phyloP scores from a whole-genome alignment of 2,329 filamentous ascomycete genomes.

The Calonectria pseudoturangicola region DNA sequence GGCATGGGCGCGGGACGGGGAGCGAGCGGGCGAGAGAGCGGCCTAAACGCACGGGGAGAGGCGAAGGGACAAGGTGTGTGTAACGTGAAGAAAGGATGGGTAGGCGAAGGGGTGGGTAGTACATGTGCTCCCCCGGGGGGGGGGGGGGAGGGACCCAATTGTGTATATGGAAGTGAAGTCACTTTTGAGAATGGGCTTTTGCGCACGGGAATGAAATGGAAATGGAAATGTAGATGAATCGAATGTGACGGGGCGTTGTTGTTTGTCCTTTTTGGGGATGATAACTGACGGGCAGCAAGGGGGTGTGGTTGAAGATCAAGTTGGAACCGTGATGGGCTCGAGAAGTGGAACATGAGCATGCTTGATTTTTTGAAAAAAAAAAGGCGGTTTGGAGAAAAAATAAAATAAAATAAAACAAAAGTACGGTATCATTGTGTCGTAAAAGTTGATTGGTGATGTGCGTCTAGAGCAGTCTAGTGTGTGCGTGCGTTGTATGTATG shows the following conservation, averaged over 20 bases:
- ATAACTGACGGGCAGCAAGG: not conserved
- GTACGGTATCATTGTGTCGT: slow-evolving; percentile 4
- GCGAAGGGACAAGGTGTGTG: slow-evolving; percentile 19
- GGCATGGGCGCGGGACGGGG: slow-evolving; percentile 14
- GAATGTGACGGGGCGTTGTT: not conserved
- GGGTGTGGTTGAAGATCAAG: not conserved
- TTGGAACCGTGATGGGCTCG: not conserved
- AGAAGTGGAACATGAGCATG: not conserved
- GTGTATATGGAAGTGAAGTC: not conserved
- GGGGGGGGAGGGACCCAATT: too few relatives aligned
- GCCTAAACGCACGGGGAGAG: not conserved
- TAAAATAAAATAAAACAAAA: not conserved
- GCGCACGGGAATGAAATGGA: not conserved
- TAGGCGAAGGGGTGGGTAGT: not conserved
- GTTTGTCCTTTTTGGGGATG: not conserved
- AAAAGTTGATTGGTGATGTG: not conserved
- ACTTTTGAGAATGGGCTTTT: not conserved
- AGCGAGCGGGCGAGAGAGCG: not conserved
- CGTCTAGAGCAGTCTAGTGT: not conserved
- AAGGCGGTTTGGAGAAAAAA: not conserved
- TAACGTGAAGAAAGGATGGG: slow-evolving; percentile 21
- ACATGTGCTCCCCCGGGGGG: not conserved
- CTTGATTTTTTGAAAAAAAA: too few relatives aligned
- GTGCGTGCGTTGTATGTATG: too few relatives aligned
- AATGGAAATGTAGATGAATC: slow-evolving; percentile 8